Evolutionary conservation across 83 land plant species (phyloP), one percentile per base, ranked within the genome.

Genomic region (Picea abies): DNA sequence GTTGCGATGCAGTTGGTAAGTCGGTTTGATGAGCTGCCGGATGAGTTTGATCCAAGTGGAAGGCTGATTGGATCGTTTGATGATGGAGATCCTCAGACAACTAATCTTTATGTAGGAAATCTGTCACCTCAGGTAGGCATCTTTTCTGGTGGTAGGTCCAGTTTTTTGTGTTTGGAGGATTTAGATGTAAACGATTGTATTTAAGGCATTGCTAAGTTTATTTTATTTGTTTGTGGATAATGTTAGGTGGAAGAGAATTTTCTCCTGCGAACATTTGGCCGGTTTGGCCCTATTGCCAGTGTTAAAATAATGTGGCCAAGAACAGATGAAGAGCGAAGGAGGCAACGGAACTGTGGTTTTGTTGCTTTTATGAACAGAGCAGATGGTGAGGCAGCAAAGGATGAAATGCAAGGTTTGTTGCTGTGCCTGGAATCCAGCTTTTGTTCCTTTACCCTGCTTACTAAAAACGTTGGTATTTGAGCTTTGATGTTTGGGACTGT

Each of bases 301-400:
- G 99, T 97, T 63, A 97, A 97, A 82, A 97, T 97, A 77, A 97
- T 97, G 99, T 97, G 99, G 99, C 99, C 99, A 44, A 89, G 99
- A 37, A 97, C 99, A 72, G 99, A 97, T 44, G 99, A 97, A 76
- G 99, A 97, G 82, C 82, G 92, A 25, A 85, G 94, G 79, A 79
- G 98, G 84, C 98, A 97, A 84, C 87, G 99, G 29, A 97, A 97
- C 81, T 97, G 99, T 91, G 99, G 99, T 20, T 97, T 97, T 95
- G 99, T 97, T 82, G 99, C 99, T 76, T 97, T 97, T 77, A 97
- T 97, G 99, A 95, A 95, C 63, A 89, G 99, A 84, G 92, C 86
- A 29, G 99, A 97, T 84, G 99, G 95, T 63, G 97, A 97, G 82
- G 99, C 99, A 79, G 99, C 99, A 23, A 95, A 94, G 82, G 99